Evolutionary conservation across 495 filamentous ascomycete genomes (phyloP).

Genomic region (Venustampulla echinocandica): DNA sequence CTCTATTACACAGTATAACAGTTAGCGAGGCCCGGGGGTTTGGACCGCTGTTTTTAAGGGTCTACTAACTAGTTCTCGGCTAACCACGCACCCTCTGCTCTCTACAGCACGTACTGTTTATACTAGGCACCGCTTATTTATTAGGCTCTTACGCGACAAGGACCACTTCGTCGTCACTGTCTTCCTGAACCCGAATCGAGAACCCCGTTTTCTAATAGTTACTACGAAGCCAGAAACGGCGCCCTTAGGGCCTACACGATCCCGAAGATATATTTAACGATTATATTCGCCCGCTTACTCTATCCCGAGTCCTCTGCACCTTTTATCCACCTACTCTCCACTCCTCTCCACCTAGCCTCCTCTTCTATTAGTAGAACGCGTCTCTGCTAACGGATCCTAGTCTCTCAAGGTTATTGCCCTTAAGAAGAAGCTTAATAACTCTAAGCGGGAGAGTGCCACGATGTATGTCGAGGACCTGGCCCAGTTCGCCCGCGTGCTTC

Average conservation of each 20-base stretch:
- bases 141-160: constrained; percentile 6
- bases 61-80: constrained; percentile 11
- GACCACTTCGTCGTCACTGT: constrained; percentile 12
- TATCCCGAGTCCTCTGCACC: constrained; percentile 12
- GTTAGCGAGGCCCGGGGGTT: neutral
- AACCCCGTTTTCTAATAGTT: constrained; percentile 27
- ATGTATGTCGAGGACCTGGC: constrained; percentile 33
- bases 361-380: no score
- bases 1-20: neutral
- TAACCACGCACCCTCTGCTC: constrained; percentile 8
- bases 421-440: constrained; percentile 18
- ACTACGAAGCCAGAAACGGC: constrained; percentile 25
- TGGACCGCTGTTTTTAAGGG: neutral
- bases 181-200: constrained; percentile 12
- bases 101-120: constrained; percentile 3
- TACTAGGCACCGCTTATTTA: constrained; percentile 3
- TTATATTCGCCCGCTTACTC: constrained; percentile 9
- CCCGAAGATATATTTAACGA: constrained; percentile 10
- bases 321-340: constrained; percentile 9
- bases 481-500: constrained; percentile 23
- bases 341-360: constrained; percentile 8
- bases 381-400: constrained; percentile 7
- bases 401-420: constrained; percentile 20
- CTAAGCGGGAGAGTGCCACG: constrained; percentile 21
- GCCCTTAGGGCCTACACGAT: constrained; percentile 4